Evolutionary conservation across 306 rosid species (phyloP).

Genomic region (Rosa lucieae): DNA sequence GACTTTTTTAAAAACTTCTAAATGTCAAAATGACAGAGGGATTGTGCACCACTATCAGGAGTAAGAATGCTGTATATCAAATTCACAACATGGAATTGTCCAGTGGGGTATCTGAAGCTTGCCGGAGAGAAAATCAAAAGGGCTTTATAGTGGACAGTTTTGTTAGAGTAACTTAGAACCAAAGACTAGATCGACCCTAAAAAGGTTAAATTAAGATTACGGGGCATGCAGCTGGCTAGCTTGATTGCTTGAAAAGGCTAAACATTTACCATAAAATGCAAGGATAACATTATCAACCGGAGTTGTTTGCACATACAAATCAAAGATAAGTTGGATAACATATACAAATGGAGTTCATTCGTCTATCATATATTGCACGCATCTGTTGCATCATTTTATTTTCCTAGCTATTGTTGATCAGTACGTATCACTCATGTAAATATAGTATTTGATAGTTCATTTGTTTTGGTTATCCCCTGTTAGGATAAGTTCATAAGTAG

Average conservation of each 20-base stretch:
- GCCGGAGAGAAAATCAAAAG: not conserved
- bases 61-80: no score
- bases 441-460: not conserved
- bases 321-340: conserved; percentile 2
- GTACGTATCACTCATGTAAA: not conserved
- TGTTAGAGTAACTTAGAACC: not conserved
- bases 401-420: not conserved
- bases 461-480: not conserved
- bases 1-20: no score
- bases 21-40: no score
- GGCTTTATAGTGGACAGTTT: not conserved
- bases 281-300: conserved; percentile 11
- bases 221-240: not conserved
- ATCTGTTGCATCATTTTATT: not conserved
- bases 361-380: not conserved
- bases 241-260: not conserved
- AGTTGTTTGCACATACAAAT: not conserved
- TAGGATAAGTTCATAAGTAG: not conserved
- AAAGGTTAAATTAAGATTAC: not conserved
- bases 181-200: no score
- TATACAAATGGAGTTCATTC: conserved; percentile 7
- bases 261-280: not conserved
- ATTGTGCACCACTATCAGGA: no score
- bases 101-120: not conserved
- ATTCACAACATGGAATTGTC: no score